Base-by-base conservation (phyloP, 2,329 filamentous ascomycete species). In the Cadophora sp. region DNA sequence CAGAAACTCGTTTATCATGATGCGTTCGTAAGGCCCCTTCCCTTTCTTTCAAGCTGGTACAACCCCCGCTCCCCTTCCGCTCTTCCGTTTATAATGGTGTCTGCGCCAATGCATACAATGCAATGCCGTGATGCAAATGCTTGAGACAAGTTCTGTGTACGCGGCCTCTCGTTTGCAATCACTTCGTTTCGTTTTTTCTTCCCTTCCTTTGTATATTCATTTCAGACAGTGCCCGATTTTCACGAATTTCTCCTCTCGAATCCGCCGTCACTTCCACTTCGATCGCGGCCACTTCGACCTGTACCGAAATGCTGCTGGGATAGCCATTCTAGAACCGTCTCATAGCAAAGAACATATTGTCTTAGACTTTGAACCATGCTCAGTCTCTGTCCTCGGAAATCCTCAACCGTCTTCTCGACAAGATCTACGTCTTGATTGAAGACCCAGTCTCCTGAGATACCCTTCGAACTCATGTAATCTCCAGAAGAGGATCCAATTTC, bases 301-400 rank as follows among this genome's bases (percentile, higher is more conserved):
- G 59, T 45, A 7, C 66, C 70, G 33, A 59, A 60, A 59, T 68
- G 56, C 64, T 77, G 74, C 59, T 77, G 74, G 8, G 84, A 83
- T 33, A 96, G 79, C 94, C 95, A 99, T 79, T 98, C 95, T 64
- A 96, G 81, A 7, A 98, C 85, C 48, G 92, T 96, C 81, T 99
- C 96, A 78, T 99, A 99, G 79, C 96, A 99, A 41, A 99, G 87
- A 59, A 97, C 95, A 80, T 91, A 98, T 78, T 99, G 96, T 68
- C 93, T 85, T 66, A 98, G 81, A 74, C 91, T 97, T 80, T 98
- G 96, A 51, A 99, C 95, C 94, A 98, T 99, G 79, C 94, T 97
- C 22, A 97, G 81, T 71, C 96, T 84, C 81, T 99, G 96, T 59
- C 86, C 83, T 65, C 96, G 85, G 79, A 99, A 97, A 74, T 97